Evolutionary conservation across 1,284 basidiomycete genomes (phyloP).

Genomic region (Polyporus tsugae): DNA sequence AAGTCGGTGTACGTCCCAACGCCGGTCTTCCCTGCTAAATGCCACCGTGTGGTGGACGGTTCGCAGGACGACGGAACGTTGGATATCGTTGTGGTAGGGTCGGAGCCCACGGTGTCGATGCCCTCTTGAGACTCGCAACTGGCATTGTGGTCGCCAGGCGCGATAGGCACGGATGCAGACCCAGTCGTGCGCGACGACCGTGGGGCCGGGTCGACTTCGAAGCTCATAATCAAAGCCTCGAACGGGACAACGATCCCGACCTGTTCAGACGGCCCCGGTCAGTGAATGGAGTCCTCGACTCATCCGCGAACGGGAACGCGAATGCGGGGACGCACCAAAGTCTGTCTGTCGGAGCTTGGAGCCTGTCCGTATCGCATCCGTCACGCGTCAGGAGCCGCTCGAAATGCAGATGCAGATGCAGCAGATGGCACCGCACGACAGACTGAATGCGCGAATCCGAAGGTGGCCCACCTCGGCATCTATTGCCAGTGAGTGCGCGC

Average conservation of each 20-base stretch:
- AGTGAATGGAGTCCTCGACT: slow-evolving; percentile 30
- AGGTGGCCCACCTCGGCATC: background rate
- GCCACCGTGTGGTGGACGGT: background rate
- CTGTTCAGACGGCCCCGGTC: background rate
- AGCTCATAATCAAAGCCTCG: background rate
- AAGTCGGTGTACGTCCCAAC: background rate
- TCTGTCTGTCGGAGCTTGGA: slow-evolving; percentile 26
- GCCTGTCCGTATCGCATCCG: slow-evolving; percentile 18
- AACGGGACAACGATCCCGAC: background rate
- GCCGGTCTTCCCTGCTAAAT: background rate
- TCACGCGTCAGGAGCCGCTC: slow-evolving; percentile 1
- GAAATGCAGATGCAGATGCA: slow-evolving; percentile 8
- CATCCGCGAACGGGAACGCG: slow-evolving; percentile 25
- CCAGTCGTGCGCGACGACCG: slow-evolving; percentile 22
- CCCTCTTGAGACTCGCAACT: background rate
- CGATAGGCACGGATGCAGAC: slow-evolving; percentile 20
- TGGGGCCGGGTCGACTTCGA: slow-evolving; percentile 14
- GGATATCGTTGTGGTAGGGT: background rate
- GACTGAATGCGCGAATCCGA: slow-evolving; percentile 10
- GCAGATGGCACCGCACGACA: slow-evolving; percentile 7
- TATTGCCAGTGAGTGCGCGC: background rate
- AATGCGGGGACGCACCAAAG: slow-evolving; percentile 14
- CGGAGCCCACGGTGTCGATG: background rate
- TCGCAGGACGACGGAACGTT: slow-evolving; percentile 3
- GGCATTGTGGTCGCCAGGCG: slow-evolving; percentile 1